Conservation (phyloP, 306 rosid genomes). For the Spatholobus suberectus region DNA sequence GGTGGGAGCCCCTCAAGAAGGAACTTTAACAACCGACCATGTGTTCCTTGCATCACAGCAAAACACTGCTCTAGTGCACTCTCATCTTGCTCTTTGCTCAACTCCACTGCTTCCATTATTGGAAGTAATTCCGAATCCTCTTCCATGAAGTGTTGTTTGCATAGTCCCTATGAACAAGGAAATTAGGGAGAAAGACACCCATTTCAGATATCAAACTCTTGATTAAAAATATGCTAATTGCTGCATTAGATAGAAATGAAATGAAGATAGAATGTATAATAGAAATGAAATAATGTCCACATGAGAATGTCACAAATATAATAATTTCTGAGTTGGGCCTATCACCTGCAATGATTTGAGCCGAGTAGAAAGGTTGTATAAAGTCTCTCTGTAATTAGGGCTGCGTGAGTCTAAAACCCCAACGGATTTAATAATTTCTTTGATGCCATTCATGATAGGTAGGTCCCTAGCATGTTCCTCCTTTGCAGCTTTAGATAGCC, state of each 20-base stretch:
- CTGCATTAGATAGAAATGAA: background rate
- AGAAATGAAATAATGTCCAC: background rate
- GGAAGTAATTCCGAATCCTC: constrained; percentile 74
- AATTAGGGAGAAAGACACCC: background rate
- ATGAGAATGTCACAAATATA: background rate
- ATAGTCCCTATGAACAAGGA: constrained; percentile 57
- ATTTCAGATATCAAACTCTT: constrained; percentile 7
- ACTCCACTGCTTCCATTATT: constrained; percentile 75
- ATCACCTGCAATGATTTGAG: constrained; percentile 67
- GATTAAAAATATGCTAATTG: background rate
- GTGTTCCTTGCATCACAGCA: constrained; percentile 80
- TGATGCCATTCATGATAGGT: constrained; percentile 89
- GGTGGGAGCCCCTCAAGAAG: constrained; percentile 74
- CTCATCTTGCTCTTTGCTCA: constrained; percentile 59
- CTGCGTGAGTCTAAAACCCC: constrained; percentile 71
- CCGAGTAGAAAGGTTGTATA: constrained; percentile 59
- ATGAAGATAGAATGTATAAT: too few relatives aligned
- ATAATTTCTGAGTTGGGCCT: background rate
- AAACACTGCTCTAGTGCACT: constrained; percentile 60
- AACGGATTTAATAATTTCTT: constrained; percentile 79
- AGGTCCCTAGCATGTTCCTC: constrained; percentile 89
- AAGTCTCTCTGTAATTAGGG: constrained; percentile 59
- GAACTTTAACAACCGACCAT: constrained; percentile 63
- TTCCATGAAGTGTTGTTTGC: constrained; percentile 69
- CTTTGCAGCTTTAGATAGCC: constrained; percentile 70